phyloP scores from a whole-genome alignment of 2,329 filamentous ascomycete genomes.

The Ascochyta pisi region DNA sequence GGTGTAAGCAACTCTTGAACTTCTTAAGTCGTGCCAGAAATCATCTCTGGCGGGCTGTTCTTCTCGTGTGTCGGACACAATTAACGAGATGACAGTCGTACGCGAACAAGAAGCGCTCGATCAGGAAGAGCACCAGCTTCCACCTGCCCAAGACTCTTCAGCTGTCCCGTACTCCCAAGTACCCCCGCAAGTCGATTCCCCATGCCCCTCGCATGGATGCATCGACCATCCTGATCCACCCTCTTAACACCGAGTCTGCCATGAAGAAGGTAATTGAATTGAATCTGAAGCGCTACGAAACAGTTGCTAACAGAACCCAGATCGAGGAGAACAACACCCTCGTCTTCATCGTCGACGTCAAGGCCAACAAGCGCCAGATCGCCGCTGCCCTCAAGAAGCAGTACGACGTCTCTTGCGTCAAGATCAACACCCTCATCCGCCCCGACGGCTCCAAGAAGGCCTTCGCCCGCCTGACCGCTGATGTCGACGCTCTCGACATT shows the following conservation, averaged over 20 bases:
- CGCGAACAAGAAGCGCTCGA: conserved; percentile 89
- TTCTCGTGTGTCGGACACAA: conserved; percentile 48
- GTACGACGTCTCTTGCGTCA: conserved; percentile 96
- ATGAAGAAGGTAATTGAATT: conserved; percentile 81
- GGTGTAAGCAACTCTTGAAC: conserved; percentile 71
- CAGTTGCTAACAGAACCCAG: conserved; percentile 40
- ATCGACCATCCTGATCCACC: conserved; percentile 96
- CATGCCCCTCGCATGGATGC: conserved; percentile 91
- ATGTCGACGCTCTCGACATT: conserved; percentile 98
- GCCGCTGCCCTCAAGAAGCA: conserved; percentile 98
- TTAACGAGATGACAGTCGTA: conserved; percentile 63
- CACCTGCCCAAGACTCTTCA: conserved; percentile 96
- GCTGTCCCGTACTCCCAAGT: conserved; percentile 90
- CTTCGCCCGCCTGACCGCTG: conserved; percentile 90
- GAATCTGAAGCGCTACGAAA: not conserved
- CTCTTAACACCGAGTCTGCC: conserved; percentile 98
- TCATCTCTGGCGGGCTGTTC: conserved; percentile 60
- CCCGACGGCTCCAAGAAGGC: conserved; percentile 99
- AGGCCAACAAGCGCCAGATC: conserved; percentile 99
- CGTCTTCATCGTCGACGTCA: conserved; percentile 92
- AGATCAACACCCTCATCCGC: conserved; percentile 99
- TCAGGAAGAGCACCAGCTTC: conserved; percentile 91
- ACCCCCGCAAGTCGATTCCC: conserved; percentile 93
- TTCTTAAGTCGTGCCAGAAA: conserved; percentile 58
- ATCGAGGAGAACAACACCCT: conserved; percentile 99